Percentiles rank a stretch among this genome's conserved stretches.
These are phyloP conservation scores for Senecio squalidus DNA, from an alignment of 140 eudicot genomes.

Conservation along the genomic window DNA sequence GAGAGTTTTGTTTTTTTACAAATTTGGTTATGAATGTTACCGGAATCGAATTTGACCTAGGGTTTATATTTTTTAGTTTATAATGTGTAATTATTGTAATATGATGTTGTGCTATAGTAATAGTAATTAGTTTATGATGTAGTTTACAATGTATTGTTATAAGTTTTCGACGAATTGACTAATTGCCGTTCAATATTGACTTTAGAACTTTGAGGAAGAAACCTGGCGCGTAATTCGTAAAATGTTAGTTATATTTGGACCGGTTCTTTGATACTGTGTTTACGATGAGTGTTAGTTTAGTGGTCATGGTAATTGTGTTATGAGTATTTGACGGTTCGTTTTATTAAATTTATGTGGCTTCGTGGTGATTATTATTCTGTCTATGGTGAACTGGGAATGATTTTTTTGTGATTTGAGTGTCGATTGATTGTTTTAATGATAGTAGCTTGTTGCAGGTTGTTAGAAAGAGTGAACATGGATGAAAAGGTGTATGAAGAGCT, in stretches of 20 bases:
- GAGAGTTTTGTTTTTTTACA: too few species aligned
- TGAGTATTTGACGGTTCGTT: neutral
- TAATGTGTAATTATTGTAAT: too few species aligned
- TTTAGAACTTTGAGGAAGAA: too few species aligned
- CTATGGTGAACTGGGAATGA: too few species aligned
- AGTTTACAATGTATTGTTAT: neutral
- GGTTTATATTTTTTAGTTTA: too few species aligned
- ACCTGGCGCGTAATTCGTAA: too few species aligned
- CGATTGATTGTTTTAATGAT: neutral
- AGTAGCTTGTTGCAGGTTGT: constrained; percentile 27
- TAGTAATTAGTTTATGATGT: neutral
- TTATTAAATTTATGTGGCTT: neutral
- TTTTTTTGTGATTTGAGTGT: neutral
- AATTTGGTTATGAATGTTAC: too few species aligned
- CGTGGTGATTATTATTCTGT: neutral
- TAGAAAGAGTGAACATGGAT: constrained; percentile 32
- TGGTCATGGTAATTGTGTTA: neutral
- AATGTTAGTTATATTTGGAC: neutral
- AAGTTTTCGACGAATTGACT: too few species aligned
- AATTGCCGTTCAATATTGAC: too few species aligned
- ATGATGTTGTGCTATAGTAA: too few species aligned
- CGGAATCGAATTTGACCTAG: too few species aligned
- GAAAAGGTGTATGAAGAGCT: constrained; percentile 58
- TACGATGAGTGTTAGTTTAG: constrained; percentile 3
- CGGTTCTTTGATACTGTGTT: too few species aligned